Evolutionary conservation across 1,139 yeast genomes (phyloP).

Genomic region (Geotrichum reessii): DNA sequence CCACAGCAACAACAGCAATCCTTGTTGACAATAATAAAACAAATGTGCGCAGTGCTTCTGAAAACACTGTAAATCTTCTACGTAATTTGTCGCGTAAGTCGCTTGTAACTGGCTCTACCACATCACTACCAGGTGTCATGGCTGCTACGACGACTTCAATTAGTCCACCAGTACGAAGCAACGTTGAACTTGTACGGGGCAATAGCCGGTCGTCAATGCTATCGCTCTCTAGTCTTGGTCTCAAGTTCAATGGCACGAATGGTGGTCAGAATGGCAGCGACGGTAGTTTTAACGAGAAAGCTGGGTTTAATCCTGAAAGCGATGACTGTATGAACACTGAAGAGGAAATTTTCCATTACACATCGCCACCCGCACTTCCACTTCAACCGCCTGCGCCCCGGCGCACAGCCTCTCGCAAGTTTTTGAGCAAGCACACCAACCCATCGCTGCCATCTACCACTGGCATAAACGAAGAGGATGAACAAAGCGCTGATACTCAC

Average conservation of each 20-base stretch:
- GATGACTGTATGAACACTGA: not conserved
- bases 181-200: not conserved
- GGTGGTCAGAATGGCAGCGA: not conserved
- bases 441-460: not conserved
- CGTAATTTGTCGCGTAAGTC: slow-evolving; percentile 11
- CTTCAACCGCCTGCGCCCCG: slow-evolving; percentile 4
- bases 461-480: not conserved
- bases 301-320: not conserved
- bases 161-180: not conserved
- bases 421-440: not conserved
- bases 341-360: not conserved
- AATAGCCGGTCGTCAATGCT: slow-evolving; percentile 8
- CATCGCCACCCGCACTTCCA: slow-evolving; percentile 1
- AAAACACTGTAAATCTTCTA: not conserved
- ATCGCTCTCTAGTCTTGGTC: slow-evolving; percentile 7
- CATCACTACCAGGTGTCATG: not conserved
- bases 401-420: not conserved
- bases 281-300: not conserved
- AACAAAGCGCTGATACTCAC: not conserved
- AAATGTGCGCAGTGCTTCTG: not conserved
- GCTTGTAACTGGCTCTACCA: not conserved
- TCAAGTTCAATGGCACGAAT: not conserved
- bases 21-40: not conserved
- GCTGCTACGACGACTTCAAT: not conserved
- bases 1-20: slow-evolving; percentile 5